phyloP scores from a whole-genome alignment of 1,139 yeast genomes.

The Blastobotrys raffinosifermentans region DNA sequence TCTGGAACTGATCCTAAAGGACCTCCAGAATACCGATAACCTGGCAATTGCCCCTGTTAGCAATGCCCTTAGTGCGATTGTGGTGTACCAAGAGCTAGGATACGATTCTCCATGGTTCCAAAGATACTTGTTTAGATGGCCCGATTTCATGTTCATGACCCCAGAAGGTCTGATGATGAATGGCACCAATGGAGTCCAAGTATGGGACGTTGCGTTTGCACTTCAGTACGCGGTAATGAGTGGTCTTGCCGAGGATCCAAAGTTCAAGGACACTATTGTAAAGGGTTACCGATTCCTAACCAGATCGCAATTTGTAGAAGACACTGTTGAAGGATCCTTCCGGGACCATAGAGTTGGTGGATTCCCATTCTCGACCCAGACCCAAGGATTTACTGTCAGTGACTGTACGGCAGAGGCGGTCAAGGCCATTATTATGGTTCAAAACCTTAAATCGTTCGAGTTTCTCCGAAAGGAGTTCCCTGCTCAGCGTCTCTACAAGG shows the following conservation, averaged over 20 bases:
- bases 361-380: slow-evolving; percentile 94
- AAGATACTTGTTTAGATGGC: slow-evolving; percentile 53
- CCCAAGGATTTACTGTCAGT: slow-evolving; percentile 93
- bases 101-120: slow-evolving; percentile 54
- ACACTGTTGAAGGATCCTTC: slow-evolving; percentile 71
- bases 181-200: slow-evolving; percentile 98
- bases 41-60: slow-evolving; percentile 92
- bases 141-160: slow-evolving; percentile 77
- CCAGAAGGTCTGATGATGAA: slow-evolving; percentile 87
- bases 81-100: slow-evolving; percentile 65
- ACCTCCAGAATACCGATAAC: slow-evolving; percentile 69
- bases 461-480: slow-evolving; percentile 48
- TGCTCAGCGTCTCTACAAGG: slow-evolving; percentile 51
- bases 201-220: slow-evolving; percentile 94
- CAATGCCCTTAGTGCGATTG: slow-evolving; percentile 77
- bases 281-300: slow-evolving; percentile 66
- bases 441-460: slow-evolving; percentile 51
- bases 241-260: slow-evolving; percentile 67
- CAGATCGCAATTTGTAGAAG: slow-evolving; percentile 77
- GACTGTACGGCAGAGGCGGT: slow-evolving; percentile 97
- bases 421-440: slow-evolving; percentile 90
- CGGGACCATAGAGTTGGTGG: slow-evolving; percentile 87
- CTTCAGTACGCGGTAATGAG: slow-evolving; percentile 77
- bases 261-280: slow-evolving; percentile 57
- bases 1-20: slow-evolving; percentile 64